Evolutionary conservation across 2,329 filamentous ascomycete species (phyloP), one percentile per base, ranked within the genome.

Genomic region (Tolypocladium amazonense): DNA sequence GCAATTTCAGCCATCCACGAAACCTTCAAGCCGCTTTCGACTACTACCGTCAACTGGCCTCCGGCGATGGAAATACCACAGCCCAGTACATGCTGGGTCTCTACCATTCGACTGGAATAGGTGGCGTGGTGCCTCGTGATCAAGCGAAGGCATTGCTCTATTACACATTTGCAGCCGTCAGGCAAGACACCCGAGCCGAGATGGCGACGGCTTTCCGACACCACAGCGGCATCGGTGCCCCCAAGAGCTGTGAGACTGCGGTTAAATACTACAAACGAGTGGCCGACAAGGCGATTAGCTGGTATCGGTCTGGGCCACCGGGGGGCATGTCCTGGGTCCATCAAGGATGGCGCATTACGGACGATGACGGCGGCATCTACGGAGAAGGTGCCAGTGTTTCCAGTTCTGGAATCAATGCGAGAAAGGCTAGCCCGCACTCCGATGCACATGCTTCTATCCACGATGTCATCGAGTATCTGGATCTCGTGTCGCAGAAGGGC

Each of bases 61-160:
- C 81, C 23, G 72, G 87, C 61, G 83, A 88, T 65, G 94, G 93
- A 53, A 97, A 99, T 73, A 88, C 85, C 64, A 96, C 93, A 15
- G 94, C 94, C 1, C 91, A 97, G 72, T 88, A 96, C 74, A 97
- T 99, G 93, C 72, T 97, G 55, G 94, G 90, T 0, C 85, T 99
- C 66, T 94, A 96, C 83, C 93, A 99, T 74, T 92, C 92, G 41
- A 99, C 94, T 0, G 94, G 94, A 0, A 81, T 99, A 60, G 92
- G 90, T 20, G 85, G 85, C 38, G 87, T 87, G 1, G 90, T 96
- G 7, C 84, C 89, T 70, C 83, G 85, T 52, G 89, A 99, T 68
- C 94, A 97, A 75, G 92, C 92, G 14, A 92, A 91, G 73, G 91
- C 94, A 4, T 80, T 97, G 67, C 79, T 97, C 47, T 97, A 97